These are phyloP conservation scores for Phallus indusiatus DNA, from an alignment of 768 basidiomycete species.

Conservation along the genomic window DNA sequence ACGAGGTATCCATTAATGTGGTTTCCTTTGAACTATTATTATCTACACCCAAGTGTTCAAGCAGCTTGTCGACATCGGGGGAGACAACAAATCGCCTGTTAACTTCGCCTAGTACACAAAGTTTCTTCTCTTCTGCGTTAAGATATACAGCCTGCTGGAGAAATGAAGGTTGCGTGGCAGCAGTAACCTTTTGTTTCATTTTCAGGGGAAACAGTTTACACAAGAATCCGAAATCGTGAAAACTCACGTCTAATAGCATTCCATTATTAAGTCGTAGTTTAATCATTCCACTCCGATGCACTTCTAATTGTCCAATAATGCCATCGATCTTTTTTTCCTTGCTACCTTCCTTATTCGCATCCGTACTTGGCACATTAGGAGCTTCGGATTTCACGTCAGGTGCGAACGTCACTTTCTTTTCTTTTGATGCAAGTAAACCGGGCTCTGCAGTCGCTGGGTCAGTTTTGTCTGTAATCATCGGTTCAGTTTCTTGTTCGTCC, in stretches of 20 bases:
- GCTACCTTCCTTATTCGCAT: slow-evolving; percentile 21
- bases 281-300: slow-evolving; percentile 76
- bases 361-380: slow-evolving; percentile 17
- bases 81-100: slow-evolving; percentile 78
- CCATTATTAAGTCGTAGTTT: slow-evolving; percentile 79
- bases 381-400: slow-evolving; percentile 46
- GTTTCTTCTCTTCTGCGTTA: slow-evolving; percentile 45
- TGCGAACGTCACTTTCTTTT: slow-evolving; percentile 57
- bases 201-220: not conserved
- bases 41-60: slow-evolving; percentile 49
- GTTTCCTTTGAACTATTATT: not conserved
- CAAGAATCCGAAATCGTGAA: slow-evolving; percentile 4
- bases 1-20: not conserved
- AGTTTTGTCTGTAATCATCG: slow-evolving; percentile 22
- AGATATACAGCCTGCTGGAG: slow-evolving; percentile 79
- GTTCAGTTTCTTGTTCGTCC: slow-evolving; percentile 14
- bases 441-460: slow-evolving; percentile 15
- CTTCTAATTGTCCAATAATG: slow-evolving; percentile 72
- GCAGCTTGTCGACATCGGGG: slow-evolving; percentile 70
- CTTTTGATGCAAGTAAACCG: slow-evolving; percentile 11
- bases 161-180: slow-evolving; percentile 79
- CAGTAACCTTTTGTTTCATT: slow-evolving; percentile 46
- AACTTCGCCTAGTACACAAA: slow-evolving; percentile 77
- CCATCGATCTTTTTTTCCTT: slow-evolving; percentile 47
- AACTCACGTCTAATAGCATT: slow-evolving; percentile 72